Conservation (phyloP, 2,329 filamentous ascomycete genomes). For the Falciphora oryzae region DNA sequence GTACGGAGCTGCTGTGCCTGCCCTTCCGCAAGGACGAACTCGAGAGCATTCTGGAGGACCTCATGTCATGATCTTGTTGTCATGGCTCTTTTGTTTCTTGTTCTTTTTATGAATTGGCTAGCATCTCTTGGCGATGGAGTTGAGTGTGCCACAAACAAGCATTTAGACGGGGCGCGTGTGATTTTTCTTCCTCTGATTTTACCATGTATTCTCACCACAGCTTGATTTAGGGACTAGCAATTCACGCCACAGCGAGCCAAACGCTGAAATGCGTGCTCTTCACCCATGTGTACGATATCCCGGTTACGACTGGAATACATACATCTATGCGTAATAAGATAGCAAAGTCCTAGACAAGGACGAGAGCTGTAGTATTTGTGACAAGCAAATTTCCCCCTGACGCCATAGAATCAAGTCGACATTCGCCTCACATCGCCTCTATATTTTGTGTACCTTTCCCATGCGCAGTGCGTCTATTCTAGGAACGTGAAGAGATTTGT, state of each 20-base stretch:
- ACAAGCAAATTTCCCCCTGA: not conserved
- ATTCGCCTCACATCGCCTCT: not conserved
- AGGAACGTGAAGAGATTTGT: conserved; percentile 96
- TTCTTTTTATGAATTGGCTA: not conserved
- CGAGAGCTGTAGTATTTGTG: not conserved
- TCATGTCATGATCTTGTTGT: conserved; percentile 33
- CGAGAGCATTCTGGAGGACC: conserved; percentile 80
- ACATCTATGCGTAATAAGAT: no score
- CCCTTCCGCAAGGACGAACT: conserved; percentile 85
- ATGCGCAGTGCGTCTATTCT: conserved; percentile 45
- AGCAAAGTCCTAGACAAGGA: no score
- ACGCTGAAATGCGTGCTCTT: not conserved
- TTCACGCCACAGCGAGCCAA: no score
- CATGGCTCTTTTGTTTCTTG: no score
- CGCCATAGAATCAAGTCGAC: not conserved
- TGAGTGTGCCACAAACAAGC: not conserved
- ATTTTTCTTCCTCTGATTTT: not conserved
- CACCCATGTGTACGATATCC: not conserved
- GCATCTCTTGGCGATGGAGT: not conserved
- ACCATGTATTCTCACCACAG: not conserved
- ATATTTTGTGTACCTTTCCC: not conserved
- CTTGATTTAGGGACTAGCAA: no score
- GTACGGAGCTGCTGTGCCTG: conserved; percentile 78
- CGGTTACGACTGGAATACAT: not conserved
- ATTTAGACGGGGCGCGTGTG: not conserved